Evolutionary conservation across 225 moss, liverwort and hornwort species (phyloP), one percentile per base, ranked within the genome.

Genomic region (Antitrichia curtipendula): DNA sequence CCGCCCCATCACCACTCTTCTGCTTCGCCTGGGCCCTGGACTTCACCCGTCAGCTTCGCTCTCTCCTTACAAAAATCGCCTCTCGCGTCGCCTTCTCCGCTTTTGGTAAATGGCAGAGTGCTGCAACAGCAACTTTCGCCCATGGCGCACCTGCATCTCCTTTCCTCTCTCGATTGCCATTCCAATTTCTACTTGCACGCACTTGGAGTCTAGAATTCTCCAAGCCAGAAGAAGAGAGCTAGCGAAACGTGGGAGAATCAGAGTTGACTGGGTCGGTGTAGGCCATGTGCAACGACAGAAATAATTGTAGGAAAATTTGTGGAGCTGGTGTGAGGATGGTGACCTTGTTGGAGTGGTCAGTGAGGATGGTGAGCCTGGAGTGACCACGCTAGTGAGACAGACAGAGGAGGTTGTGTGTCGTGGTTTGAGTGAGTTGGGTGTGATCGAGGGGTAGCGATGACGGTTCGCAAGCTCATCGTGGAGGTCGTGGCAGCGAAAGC

Each of bases 401-500:
- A n/a, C n/a, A n/a, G n/a, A n/a, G n/a, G n/a, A 38, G 60, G 66
- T 25, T 18, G 79, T 29, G 52, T 86, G 47, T 28, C 34, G 81
- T 47, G 63, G 10, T 86, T 58, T 58, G 69, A 27, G 88, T 38
- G 28, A 47, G 75, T 73, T 23, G 62, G 86, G 85, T 40, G 63
- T 59, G 28, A 62, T 52, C 52, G 36, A 68, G 60, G 45, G 85
- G 62, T 52, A 38, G 89, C 86, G 31, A 92, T 92, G 91, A 84
- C 76, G 70, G 84, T 65, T 43, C 86, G 92, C 50, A 92, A 81
- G 86, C 91, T 92, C 43, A 36, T 91, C 47, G 92, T 92, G 84
- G 92, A 92, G 77, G 92, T 92, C 60, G 87, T 76, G 78, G 87
- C 91, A 16, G 92, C 91, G 86, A 92, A 88, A 40, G 92, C 86